Evolutionary conservation across 768 basidiomycete genomes (phyloP), one percentile per base, ranked within the genome.

Genomic region (Coprinopsis marcescibilis): DNA sequence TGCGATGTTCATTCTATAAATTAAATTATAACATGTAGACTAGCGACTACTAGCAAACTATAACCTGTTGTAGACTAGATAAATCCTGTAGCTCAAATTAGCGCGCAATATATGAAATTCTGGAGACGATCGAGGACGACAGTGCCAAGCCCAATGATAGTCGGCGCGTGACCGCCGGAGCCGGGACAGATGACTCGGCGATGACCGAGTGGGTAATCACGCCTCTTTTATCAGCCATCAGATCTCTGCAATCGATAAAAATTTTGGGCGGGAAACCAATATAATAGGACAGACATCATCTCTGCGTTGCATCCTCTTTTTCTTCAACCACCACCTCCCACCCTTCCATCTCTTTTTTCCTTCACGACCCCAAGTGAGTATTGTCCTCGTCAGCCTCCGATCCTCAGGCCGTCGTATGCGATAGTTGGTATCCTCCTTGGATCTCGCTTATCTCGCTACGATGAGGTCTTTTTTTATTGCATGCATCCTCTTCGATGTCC

Each of bases 161-260:
- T 49, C 45, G 48, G 38, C 45, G 45, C 41, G 33, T 24, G 33
- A 17, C 27, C 19, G 36, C 34, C 53, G 49, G 46, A 25, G 46
- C 49, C 53, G 51, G 46, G 27, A 46, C 47, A 54, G 53, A 43
- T 19, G 52, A 41, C 47, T 41, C 58, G 59, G 60, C 49, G 44
- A 50, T 56, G 53, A 60, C 66, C 61, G 65, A 71, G 73, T 75
- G 69, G 69, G 37, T 63, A 55, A 67, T 73, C 73, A 75, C 61
- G 55, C 55, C 55, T 56, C 62, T 71, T 70, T 70, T 68, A 70
- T 71, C 70, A 73, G 67, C 68, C 65, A 72, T 77, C 72, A 73
- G 65, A 78, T 68, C 65, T 62, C 50, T 32, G 53, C 66, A 64
- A 68, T 76, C 72, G 77, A 80, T 80, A 73, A 79, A 81, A 68